phyloP scores from a whole-genome alignment of 306 rosid species.

The Casuarina cunninghamiana region DNA sequence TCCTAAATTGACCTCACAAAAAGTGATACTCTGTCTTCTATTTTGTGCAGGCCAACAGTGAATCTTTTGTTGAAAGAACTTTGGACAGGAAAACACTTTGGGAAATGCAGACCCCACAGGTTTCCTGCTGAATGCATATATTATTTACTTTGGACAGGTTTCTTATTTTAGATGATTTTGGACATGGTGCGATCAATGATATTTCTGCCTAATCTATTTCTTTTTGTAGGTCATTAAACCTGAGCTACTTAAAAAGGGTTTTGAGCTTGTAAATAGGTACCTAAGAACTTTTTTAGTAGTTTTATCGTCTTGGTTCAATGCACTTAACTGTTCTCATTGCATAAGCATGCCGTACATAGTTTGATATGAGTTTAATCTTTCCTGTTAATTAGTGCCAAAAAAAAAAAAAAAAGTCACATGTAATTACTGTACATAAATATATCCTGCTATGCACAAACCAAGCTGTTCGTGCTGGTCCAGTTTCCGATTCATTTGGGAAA shows the following conservation, averaged over 20 bases:
- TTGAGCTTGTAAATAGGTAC: slow-evolving; percentile 90
- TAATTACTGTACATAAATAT: not conserved
- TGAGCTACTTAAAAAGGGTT: slow-evolving; percentile 81
- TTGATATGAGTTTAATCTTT: not conserved
- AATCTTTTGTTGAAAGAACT: slow-evolving; percentile 78
- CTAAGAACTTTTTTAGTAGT: not conserved
- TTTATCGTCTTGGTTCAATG: not conserved
- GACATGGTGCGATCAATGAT: not conserved
- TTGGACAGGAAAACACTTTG: slow-evolving; percentile 82
- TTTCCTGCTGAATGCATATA: slow-evolving; percentile 27
- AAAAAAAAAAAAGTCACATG: not conserved
- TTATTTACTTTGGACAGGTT: not conserved
- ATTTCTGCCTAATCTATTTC: slow-evolving; percentile 18
- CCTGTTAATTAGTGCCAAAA: not conserved
- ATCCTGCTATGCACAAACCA: not conserved
- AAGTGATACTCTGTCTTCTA: slow-evolving; percentile 22
- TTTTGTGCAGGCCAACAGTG: slow-evolving; percentile 68
- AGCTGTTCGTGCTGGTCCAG: not conserved
- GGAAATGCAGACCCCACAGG: slow-evolving; percentile 99
- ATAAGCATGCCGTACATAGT: not conserved
- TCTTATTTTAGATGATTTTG: slow-evolving; percentile 10
- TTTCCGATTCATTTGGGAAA: not conserved
- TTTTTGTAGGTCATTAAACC: slow-evolving; percentile 72
- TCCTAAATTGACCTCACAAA: slow-evolving; percentile 17
- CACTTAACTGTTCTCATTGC: not conserved